Conservation (phyloP, 768 basidiomycete genomes). For the Antrodiella citrinella region DNA sequence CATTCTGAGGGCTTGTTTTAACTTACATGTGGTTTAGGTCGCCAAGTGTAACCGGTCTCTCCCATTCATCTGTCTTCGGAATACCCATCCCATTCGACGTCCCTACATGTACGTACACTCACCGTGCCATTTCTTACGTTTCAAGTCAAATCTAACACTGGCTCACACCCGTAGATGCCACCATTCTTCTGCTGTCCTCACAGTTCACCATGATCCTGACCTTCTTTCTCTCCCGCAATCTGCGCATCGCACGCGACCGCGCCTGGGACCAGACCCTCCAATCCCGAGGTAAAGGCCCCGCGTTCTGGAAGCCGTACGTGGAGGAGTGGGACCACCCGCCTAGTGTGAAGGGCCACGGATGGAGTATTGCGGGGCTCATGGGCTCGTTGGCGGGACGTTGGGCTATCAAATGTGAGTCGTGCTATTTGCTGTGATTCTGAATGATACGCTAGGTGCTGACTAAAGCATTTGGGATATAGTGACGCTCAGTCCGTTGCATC, state of each 20-base stretch:
- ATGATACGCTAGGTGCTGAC: constrained; percentile 7
- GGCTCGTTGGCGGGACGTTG: constrained; percentile 8
- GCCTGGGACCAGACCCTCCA: constrained; percentile 78
- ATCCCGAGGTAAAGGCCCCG: constrained; percentile 72
- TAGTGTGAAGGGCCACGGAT: background rate
- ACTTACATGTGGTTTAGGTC: too few species aligned
- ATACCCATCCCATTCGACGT: constrained; percentile 57
- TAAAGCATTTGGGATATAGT: constrained; percentile 27
- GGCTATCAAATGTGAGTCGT: constrained; percentile 15
- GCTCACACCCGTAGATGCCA: constrained; percentile 45
- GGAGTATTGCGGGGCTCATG: constrained; percentile 5
- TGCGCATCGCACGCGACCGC: constrained; percentile 67
- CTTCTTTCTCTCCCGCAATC: constrained; percentile 81
- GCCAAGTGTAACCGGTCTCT: constrained; percentile 53
- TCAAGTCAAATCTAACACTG: background rate
- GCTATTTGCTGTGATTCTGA: background rate
- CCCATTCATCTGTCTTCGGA: constrained; percentile 58
- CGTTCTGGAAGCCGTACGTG: constrained; percentile 80
- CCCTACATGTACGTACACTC: constrained; percentile 48
- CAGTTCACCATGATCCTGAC: constrained; percentile 70
- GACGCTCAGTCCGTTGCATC: constrained; percentile 55
- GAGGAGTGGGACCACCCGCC: constrained; percentile 71
- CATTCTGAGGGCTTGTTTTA: too few species aligned
- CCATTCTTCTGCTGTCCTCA: constrained; percentile 61
- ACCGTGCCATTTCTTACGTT: background rate